Evolutionary conservation across 176 grass and related monocot species (phyloP), one percentile per base, ranked within the genome.

Genomic region (Paspalum notatum): DNA sequence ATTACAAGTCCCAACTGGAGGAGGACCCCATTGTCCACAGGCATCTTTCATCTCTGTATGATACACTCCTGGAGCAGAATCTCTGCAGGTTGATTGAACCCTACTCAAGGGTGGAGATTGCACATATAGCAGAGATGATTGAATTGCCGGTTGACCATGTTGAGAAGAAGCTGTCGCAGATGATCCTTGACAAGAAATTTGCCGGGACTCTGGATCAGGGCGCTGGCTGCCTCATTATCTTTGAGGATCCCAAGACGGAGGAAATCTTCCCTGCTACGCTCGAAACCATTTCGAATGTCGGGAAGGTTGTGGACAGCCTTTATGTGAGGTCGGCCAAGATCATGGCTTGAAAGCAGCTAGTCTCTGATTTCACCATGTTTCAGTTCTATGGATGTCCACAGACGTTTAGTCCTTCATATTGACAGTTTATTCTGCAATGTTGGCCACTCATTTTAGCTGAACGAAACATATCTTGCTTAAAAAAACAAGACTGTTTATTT

Each of bases 131-230:
- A 0, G 84, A 87, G 71, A 89, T 91, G 91, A 91, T 91, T 7
- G 94, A 90, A 74, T 75, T 97, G 86, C 86, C 88, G 5, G 40
- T 93, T 1, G 82, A 85, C 21, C 89, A 91, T 60, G 94, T 97
- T 9, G 94, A 93, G 84, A 97, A 93, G 74, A 97, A 97, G 66
- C 66, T 97, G 32, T 91, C 86, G 4, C 94, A 94, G 84, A 91
- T 93, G 91, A 97, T 97, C 82, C 72, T 93, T 4, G 94, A 97
- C 87, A 97, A 97, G 82, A 97, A 97, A 62, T 93, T 93, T 75
- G 89, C 91, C 10, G 94, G 94, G 55, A 93, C 91, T 1, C 84
- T 93, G 49, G 94, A 93, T 68, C 94, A 97, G 21, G 91, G 94
- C 21, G 89, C 94, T 4, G 94, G 94, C 60, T 94, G 91, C 61